Evolutionary conservation across 805 yeast species (phyloP).

Genomic region (Wickerhamiella lipophila): DNA sequence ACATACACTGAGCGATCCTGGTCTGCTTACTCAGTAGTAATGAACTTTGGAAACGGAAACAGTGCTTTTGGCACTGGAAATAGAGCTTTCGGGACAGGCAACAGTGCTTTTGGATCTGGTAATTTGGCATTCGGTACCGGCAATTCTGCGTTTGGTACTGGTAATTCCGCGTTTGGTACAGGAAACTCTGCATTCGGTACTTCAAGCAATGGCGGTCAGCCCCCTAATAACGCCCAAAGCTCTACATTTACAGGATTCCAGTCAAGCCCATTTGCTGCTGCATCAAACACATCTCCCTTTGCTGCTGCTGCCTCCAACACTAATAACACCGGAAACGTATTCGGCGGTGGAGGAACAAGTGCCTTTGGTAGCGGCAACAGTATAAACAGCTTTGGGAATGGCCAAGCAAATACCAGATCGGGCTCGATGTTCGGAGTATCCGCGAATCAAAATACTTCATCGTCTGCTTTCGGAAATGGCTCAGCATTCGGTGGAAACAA

Average conservation of each 20-base stretch:
- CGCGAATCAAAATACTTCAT: not conserved
- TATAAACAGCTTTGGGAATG: not conserved
- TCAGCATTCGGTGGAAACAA: not conserved
- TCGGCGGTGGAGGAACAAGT: not conserved
- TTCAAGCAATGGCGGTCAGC: slow-evolving; percentile 18
- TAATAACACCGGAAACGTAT: not conserved
- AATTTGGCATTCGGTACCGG: slow-evolving; percentile 24
- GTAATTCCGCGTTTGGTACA: slow-evolving; percentile 17
- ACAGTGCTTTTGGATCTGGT: slow-evolving; percentile 20
- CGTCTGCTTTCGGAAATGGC: not conserved
- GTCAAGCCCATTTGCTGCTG: slow-evolving; percentile 5
- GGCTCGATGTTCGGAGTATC: not conserved
- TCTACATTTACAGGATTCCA: slow-evolving; percentile 3
- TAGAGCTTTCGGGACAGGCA: slow-evolving; percentile 20
- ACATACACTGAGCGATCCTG: not conserved
- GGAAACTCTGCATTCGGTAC: slow-evolving; percentile 16
- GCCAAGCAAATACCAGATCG: not conserved
- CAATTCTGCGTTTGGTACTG: slow-evolving; percentile 16
- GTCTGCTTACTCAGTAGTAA: not conserved
- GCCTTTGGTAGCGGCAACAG: not conserved
- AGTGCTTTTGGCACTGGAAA: slow-evolving; percentile 24
- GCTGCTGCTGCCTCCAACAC: not conserved
- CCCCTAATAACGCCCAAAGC: not conserved
- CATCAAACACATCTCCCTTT: not conserved
- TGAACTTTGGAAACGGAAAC: slow-evolving; percentile 19